Percentiles rank a stretch among this genome's conserved stretches.
Conservation (phyloP, 805 yeast species). For the Pichia insulana region DNA sequence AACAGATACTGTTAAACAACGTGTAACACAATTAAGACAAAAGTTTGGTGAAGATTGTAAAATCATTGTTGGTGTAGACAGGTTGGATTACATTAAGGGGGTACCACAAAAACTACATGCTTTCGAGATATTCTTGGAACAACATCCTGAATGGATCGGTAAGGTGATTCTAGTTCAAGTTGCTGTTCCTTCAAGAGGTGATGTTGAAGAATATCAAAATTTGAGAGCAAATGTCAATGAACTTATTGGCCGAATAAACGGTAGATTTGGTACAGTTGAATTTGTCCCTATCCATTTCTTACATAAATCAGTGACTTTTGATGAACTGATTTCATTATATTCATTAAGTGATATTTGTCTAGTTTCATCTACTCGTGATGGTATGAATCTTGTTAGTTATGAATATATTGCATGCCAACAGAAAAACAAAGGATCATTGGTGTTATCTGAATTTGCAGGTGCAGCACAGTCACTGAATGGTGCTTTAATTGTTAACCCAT, state of each 20-base stretch:
- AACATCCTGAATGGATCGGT: slow-evolving; percentile 97
- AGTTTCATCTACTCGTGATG: slow-evolving; percentile 93
- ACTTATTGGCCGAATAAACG: slow-evolving; percentile 92
- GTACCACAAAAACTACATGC: slow-evolving; percentile 97
- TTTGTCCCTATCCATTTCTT: slow-evolving; percentile 96
- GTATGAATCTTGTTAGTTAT: slow-evolving; percentile 94
- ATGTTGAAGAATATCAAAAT: slow-evolving; percentile 95
- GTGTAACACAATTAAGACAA: slow-evolving; percentile 53
- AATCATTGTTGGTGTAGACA: slow-evolving; percentile 92
- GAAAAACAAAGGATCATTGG: slow-evolving; percentile 74
- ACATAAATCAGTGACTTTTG: slow-evolving; percentile 86
- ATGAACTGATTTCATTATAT: slow-evolving; percentile 85
- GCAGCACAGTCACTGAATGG: slow-evolving; percentile 99
- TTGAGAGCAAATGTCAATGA: slow-evolving; percentile 92
- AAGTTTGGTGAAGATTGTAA: slow-evolving; percentile 67
- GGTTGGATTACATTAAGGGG: slow-evolving; percentile 94
- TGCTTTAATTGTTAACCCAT: slow-evolving; percentile 87
- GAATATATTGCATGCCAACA: slow-evolving; percentile 94
- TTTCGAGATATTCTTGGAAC: slow-evolving; percentile 81
- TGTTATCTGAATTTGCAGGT: slow-evolving; percentile 93
- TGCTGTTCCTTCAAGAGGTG: slow-evolving; percentile 96
- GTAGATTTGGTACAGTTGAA: slow-evolving; percentile 92
- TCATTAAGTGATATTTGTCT: slow-evolving; percentile 82
- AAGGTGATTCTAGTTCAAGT: slow-evolving; percentile 92
- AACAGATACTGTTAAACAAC: slow-evolving; percentile 48